Evolutionary conservation across 257 asterid genomes (phyloP).

Genomic region (Salvia miltiorrhiza): DNA sequence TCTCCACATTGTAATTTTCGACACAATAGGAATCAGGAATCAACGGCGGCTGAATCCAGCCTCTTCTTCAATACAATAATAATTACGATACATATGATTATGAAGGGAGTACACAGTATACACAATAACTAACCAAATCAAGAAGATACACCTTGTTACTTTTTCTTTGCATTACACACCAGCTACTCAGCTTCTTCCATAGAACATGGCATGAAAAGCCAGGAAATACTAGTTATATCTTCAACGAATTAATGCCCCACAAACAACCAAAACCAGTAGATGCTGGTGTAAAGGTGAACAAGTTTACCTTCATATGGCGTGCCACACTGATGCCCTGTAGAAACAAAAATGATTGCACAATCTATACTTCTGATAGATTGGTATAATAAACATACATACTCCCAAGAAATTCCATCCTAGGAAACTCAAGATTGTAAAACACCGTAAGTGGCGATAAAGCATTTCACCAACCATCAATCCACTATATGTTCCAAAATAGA

Average conservation of each 20-base stretch:
- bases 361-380: background rate
- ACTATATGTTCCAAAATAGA: background rate
- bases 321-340: background rate
- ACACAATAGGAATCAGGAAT: background rate
- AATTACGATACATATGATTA: too few species aligned
- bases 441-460: background rate
- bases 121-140: too few species aligned
- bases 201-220: background rate
- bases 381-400: too few species aligned
- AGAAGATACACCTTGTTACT: too few species aligned
- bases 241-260: background rate
- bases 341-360: background rate
- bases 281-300: background rate
- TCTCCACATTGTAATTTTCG: background rate
- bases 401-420: background rate
- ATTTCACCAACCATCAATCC: conserved; percentile 10
- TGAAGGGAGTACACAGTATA: too few species aligned
- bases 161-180: background rate
- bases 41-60: background rate
- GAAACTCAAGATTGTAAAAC: background rate
- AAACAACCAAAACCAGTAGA: background rate
- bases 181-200: background rate
- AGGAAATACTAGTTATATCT: background rate
- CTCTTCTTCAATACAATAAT: too few species aligned
- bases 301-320: background rate